Evolutionary conservation across 306 rosid genomes (phyloP).

Genomic region (Gillenia trifoliata): DNA sequence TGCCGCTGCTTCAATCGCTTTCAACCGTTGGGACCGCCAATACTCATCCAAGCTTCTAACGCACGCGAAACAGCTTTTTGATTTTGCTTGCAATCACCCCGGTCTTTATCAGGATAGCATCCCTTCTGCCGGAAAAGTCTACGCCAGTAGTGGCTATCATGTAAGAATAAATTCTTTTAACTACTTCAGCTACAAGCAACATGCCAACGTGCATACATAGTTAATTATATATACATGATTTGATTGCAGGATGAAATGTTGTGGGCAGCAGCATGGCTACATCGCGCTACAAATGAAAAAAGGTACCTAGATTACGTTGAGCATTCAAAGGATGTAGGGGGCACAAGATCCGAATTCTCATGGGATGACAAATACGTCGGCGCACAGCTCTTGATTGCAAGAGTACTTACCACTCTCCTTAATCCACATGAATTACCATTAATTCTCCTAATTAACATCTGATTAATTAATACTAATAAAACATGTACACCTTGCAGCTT

Average conservation of each 20-base stretch:
- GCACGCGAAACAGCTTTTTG: conserved; percentile 57
- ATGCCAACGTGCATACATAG: neutral
- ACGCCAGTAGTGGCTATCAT: conserved; percentile 51
- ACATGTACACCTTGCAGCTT: conserved; percentile 30
- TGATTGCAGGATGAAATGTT: conserved; percentile 40
- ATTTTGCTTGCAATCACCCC: conserved; percentile 34
- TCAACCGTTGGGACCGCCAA: neutral
- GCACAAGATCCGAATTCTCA: conserved; percentile 34
- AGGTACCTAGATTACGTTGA: conserved; percentile 28
- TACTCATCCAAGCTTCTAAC: conserved; percentile 28
- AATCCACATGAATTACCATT: no score
- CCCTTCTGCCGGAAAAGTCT: conserved; percentile 18
- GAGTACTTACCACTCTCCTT: conserved; percentile 22
- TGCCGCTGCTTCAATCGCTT: conserved; percentile 50
- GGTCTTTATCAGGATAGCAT: conserved; percentile 43
- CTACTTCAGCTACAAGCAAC: no score
- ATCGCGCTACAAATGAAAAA: conserved; percentile 27
- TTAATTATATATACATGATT: neutral
- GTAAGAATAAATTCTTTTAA: conserved; percentile 9
- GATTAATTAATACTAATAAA: no score
- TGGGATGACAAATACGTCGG: conserved; percentile 65
- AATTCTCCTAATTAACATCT: no score
- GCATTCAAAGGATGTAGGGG: conserved; percentile 15
- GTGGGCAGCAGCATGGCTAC: conserved; percentile 77
- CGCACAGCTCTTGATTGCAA: conserved; percentile 45